Evolutionary conservation across 2,329 filamentous ascomycete genomes (phyloP), one percentile per base, ranked within the genome.

Genomic region (Salinomyces thailandicus): DNA sequence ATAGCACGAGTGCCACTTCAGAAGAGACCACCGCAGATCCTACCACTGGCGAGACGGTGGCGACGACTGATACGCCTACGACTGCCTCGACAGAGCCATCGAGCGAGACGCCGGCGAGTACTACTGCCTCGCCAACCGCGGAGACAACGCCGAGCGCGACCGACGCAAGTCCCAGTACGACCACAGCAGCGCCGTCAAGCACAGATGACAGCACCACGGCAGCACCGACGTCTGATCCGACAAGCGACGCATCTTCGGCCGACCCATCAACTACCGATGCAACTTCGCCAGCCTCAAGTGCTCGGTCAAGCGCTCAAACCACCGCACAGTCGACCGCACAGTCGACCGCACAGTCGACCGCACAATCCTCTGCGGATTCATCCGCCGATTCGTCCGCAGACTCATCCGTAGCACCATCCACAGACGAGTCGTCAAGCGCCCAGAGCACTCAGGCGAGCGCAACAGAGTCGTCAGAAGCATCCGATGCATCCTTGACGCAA

Each of bases 1-100:
- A 14, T 3, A 29, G 17, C 14, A 41, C 31, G 8, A 31, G 20
- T 9, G 3, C 14, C 19, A 17, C 33, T 18, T 11, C 16, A 12
- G 30, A n/a, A 32, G 18, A 18, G 6, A 36, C 36, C 5, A 32
- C 35, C 4, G 27, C 11, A 8, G 22, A 26, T 26, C 22, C 22
- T 4, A 9, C 22, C 9, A 36, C 42, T 14, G 18, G 19, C 41
- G 35, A 39, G 5, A 33, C 33, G 2, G 33, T 32, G 11, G 34
- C 46, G n/a, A 39, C 45, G 16, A 35, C 31, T 13, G 30, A 41
- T 14, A 19, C 44, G 12, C 16, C 46, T 6, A 43, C 37, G 1
- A 38, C 32, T 9, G 31, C 35, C 15, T 9, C 41, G n/a, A 29
- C 35, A 12, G 34, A 35, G 5, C 33, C 14, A 26, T 28, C 29